Conservation (phyloP, 139 green algal genomes). For the Bryopsis sp. region DNA sequence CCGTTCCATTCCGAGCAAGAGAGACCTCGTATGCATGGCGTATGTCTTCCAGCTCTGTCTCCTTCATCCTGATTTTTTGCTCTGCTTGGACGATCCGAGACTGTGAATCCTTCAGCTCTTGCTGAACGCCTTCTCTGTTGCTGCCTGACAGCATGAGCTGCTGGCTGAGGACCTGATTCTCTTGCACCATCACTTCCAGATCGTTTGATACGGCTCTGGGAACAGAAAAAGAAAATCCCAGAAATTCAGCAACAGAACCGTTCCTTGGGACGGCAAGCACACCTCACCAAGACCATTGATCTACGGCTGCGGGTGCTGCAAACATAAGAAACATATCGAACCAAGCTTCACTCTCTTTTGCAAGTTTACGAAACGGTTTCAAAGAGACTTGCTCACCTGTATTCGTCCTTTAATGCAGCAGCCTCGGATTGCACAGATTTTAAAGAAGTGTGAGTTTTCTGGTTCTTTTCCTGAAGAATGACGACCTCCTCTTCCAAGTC, state of each 20-base stretch:
- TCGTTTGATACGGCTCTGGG: background rate
- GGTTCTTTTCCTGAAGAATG: background rate
- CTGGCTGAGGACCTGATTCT: background rate
- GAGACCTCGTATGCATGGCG: background rate
- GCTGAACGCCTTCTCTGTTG: background rate
- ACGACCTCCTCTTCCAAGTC: background rate
- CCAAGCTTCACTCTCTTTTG: too few relatives aligned
- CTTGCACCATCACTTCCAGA: conserved; percentile 5
- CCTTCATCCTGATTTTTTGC: background rate
- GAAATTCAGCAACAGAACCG: background rate
- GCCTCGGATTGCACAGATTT: background rate
- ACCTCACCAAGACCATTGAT: background rate
- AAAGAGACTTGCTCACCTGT: too few relatives aligned
- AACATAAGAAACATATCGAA: background rate
- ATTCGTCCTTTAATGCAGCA: too few relatives aligned
- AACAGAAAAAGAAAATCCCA: background rate
- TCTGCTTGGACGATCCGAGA: background rate
- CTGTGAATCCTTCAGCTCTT: background rate
- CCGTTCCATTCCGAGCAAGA: background rate
- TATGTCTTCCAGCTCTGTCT: background rate
- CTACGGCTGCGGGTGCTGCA: background rate
- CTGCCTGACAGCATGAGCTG: background rate
- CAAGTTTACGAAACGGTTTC: too few relatives aligned
- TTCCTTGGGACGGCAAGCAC: background rate
- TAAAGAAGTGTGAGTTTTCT: background rate